These are phyloP conservation scores for Galerina marginata DNA, from an alignment of 768 basidiomycete genomes.

Conservation along the genomic window DNA sequence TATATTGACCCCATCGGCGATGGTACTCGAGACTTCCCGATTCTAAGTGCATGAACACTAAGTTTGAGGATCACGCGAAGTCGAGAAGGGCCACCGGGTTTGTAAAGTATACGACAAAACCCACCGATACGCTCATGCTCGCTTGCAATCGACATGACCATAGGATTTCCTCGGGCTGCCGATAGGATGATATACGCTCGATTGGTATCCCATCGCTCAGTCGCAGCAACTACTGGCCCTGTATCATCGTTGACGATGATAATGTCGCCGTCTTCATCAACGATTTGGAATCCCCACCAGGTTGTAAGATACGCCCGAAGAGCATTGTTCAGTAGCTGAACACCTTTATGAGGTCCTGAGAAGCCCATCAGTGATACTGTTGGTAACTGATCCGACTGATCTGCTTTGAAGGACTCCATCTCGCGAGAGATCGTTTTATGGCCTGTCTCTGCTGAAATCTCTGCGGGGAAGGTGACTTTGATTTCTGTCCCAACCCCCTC, in stretches of 20 bases:
- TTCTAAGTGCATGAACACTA: constrained; percentile 60
- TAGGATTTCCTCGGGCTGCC: constrained; percentile 68
- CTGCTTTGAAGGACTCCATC: constrained; percentile 52
- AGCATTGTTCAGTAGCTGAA: constrained; percentile 67
- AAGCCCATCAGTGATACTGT: constrained; percentile 78
- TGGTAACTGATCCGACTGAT: constrained; percentile 44
- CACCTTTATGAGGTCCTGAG: constrained; percentile 64
- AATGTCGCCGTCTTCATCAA: constrained; percentile 64
- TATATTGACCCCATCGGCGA: constrained; percentile 21
- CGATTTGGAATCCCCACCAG: constrained; percentile 78
- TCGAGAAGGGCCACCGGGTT: constrained; percentile 85
- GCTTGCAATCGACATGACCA: constrained; percentile 63
- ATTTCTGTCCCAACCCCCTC: constrained; percentile 93
- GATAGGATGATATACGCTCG: constrained; percentile 81
- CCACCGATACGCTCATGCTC: constrained; percentile 84
- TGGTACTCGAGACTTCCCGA: constrained; percentile 42
- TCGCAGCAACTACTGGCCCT: constrained; percentile 58
- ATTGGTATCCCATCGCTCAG: constrained; percentile 56
- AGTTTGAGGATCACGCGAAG: constrained; percentile 71
- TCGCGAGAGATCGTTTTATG: constrained; percentile 34
- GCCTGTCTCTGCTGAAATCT: constrained; percentile 50
- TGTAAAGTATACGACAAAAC: constrained; percentile 87
- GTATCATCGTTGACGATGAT: constrained; percentile 84
- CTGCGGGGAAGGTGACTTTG: constrained; percentile 81
- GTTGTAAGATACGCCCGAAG: constrained; percentile 67